phyloP scores from a whole-genome alignment of 2,329 filamentous ascomycete species.

The Colletotrichum echinochloae region DNA sequence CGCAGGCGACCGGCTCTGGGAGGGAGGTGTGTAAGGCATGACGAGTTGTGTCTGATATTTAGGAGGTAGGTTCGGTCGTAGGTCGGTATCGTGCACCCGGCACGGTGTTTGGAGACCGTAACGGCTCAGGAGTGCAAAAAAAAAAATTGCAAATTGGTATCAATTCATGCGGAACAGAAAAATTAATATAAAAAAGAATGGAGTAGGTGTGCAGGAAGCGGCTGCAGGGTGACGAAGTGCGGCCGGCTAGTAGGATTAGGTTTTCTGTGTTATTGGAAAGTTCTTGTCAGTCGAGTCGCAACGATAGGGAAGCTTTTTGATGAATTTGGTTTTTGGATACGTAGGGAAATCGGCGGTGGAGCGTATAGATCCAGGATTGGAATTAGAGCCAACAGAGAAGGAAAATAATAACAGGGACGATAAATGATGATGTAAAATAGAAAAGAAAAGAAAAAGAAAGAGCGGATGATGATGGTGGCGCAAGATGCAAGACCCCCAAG shows the following conservation, averaged over 20 bases:
- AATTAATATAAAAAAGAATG: conserved; percentile 8
- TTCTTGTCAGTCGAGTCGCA: conserved; percentile 32
- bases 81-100: conserved; percentile 32
- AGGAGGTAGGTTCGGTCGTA: neutral
- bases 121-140: neutral
- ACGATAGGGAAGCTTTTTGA: conserved; percentile 19
- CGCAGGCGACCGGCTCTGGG: conserved; percentile 70
- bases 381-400: conserved; percentile 6
- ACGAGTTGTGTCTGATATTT: conserved; percentile 53
- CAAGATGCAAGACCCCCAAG: neutral
- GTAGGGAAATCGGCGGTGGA: conserved; percentile 10
- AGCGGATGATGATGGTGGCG: conserved; percentile 6
- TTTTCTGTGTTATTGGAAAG: conserved; percentile 26
- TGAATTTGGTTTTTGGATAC: neutral
- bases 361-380: conserved; percentile 18
- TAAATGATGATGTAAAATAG: neutral
- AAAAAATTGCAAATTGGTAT: conserved; percentile 37
- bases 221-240: conserved; percentile 19
- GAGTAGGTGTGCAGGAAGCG: neutral
- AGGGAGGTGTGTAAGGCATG: conserved; percentile 91
- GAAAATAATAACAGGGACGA: neutral
- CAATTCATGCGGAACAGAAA: conserved; percentile 42
- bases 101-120: conserved; percentile 7
- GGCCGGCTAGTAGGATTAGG: conserved; percentile 27
- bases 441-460: conserved; percentile 11